These are phyloP conservation scores for Botrytis elliptica DNA, from an alignment of 2,329 filamentous ascomycete species.

Conservation along the genomic window DNA sequence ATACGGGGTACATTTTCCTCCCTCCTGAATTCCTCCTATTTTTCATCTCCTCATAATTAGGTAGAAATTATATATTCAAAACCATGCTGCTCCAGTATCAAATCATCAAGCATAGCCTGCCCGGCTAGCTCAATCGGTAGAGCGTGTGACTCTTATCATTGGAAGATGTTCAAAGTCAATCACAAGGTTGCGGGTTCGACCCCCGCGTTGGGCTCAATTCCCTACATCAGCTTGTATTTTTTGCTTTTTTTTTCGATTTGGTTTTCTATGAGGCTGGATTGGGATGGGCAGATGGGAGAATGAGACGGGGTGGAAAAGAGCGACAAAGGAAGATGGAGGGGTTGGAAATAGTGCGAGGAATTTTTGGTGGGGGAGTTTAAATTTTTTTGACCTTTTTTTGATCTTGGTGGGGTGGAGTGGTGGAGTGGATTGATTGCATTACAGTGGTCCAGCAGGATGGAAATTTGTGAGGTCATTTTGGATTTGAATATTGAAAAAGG, in stretches of 20 bases:
- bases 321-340: not conserved
- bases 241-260: not conserved
- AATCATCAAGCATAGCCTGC: slow-evolving; percentile 20
- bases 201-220: slow-evolving; percentile 41
- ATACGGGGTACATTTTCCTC: not conserved
- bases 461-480: not conserved
- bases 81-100: not conserved
- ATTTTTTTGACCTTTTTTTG: not conserved
- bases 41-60: too few relatives aligned
- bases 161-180: slow-evolving; percentile 28
- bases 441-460: not conserved
- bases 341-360: not conserved
- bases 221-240: not conserved
- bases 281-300: too few relatives aligned
- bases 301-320: not conserved
- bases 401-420: too few relatives aligned
- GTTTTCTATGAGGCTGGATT: too few relatives aligned
- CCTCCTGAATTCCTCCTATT: not conserved
- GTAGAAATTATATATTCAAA: too few relatives aligned
- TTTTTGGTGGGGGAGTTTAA: not conserved
- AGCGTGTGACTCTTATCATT: slow-evolving; percentile 37
- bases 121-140: slow-evolving; percentile 39
- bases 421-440: too few relatives aligned
- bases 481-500: not conserved
- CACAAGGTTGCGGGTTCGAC: slow-evolving; percentile 48